These are phyloP conservation scores for Neurospora africana DNA, from an alignment of 495 filamentous ascomycete genomes.

Conservation along the genomic window DNA sequence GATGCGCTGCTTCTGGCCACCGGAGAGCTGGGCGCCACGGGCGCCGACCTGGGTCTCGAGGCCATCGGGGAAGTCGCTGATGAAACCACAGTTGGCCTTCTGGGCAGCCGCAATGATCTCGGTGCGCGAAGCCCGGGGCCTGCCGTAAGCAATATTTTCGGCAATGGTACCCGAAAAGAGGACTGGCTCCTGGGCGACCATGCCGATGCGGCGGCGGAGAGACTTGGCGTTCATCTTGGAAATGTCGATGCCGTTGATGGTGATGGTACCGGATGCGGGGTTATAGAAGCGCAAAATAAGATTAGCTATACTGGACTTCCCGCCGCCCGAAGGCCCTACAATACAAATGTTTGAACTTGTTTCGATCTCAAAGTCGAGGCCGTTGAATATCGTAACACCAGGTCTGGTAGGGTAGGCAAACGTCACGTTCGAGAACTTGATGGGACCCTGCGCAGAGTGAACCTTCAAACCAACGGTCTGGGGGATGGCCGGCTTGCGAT, in stretches of 20 bases:
- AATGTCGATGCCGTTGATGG: conserved; percentile 78
- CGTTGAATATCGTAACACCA: conserved; percentile 81
- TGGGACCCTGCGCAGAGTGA: conserved; percentile 70
- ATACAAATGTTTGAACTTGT: conserved; percentile 92
- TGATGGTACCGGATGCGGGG: conserved; percentile 65
- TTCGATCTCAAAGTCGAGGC: conserved; percentile 80
- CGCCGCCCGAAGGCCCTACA: conserved; percentile 88
- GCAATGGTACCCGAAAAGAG: conserved; percentile 93
- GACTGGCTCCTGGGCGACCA: conserved; percentile 91
- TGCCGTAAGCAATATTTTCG: conserved; percentile 93
- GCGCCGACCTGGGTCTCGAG: conserved; percentile 90
- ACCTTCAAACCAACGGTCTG: conserved; percentile 72
- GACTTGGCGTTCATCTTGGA: conserved; percentile 84
- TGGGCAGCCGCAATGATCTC: conserved; percentile 82
- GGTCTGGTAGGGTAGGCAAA: conserved; percentile 90
- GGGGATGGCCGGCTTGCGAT: conserved; percentile 76
- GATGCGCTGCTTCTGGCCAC: conserved; percentile 95
- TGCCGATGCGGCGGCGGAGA: conserved; percentile 84
- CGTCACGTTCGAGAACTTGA: conserved; percentile 70
- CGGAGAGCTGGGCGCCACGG: conserved; percentile 85
- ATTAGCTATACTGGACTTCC: too few relatives aligned
- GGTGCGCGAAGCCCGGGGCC: conserved; percentile 61
- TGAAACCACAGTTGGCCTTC: conserved; percentile 95
- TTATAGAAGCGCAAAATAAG: conserved; percentile 89
- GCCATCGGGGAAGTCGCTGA: conserved; percentile 91